phyloP scores from a whole-genome alignment of 208 protist genomes.

The Trypanosoma platydactyli region DNA sequence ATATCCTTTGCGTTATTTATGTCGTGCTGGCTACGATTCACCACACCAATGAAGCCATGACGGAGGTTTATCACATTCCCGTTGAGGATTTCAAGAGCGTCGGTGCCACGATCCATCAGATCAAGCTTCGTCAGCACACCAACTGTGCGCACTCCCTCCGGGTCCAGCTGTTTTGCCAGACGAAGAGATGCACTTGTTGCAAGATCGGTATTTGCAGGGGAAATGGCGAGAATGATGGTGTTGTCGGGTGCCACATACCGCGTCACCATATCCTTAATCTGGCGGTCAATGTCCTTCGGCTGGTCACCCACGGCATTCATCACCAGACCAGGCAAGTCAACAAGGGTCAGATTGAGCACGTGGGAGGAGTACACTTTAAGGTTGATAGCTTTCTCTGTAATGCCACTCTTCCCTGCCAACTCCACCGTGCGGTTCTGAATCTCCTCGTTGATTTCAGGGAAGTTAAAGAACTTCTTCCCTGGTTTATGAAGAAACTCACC shows the following conservation, averaged over 20 bases:
- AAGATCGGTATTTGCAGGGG: conserved; percentile 99
- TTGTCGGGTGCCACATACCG: conserved; percentile 96
- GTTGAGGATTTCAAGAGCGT: conserved; percentile 95
- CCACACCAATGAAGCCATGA: conserved; percentile 98
- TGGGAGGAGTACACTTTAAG: conserved; percentile 94
- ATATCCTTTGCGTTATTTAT: conserved; percentile 94
- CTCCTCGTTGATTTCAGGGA: conserved; percentile 94
- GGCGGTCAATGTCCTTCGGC: conserved; percentile 96
- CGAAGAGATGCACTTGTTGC: conserved; percentile 98
- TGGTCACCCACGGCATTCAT: conserved; percentile 99
- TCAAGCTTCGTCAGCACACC: conserved; percentile 99
- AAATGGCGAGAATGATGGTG: conserved; percentile 98
- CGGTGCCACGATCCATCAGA: conserved; percentile 98
- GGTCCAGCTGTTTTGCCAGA: conserved; percentile 97
- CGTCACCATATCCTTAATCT: conserved; percentile 97
- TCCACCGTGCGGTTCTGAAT: conserved; percentile 97
- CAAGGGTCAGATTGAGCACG: conserved; percentile 98
- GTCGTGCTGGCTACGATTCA: conserved; percentile 98
- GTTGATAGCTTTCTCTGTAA: conserved; percentile 97
- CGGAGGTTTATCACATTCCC: conserved; percentile 93
- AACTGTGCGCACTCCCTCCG: conserved; percentile 96
- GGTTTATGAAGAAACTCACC: conserved; percentile 90
- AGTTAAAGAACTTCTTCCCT: conserved; percentile 94
- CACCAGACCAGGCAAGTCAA: conserved; percentile 99
- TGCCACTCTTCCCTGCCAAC: conserved; percentile 93